phyloP scores from a whole-genome alignment of 2,329 filamentous ascomycete genomes.

The Chaetomiaceae sp. region DNA sequence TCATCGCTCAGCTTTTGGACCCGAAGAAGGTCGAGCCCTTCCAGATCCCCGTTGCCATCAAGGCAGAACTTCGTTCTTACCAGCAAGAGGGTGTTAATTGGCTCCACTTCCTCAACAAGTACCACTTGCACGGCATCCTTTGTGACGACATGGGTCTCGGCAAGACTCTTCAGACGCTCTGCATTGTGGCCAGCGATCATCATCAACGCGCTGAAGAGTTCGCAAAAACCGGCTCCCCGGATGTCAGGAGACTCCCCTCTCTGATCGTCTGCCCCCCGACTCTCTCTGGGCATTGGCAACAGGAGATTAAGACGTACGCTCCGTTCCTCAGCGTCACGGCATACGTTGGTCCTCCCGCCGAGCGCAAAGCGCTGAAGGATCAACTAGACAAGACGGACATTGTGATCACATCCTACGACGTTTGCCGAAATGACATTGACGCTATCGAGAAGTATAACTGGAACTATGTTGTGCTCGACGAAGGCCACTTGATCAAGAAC shows the following conservation, averaged over 20 bases:
- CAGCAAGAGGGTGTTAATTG: slow-evolving; percentile 99
- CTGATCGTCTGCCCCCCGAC: slow-evolving; percentile 96
- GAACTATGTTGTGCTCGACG: slow-evolving; percentile 97
- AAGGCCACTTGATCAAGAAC: slow-evolving; percentile 98
- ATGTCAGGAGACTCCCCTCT: slow-evolving; percentile 77
- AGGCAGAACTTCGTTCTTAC: slow-evolving; percentile 91
- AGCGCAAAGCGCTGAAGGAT: slow-evolving; percentile 67
- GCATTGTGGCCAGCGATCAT: slow-evolving; percentile 96
- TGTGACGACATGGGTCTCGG: slow-evolving; percentile 99
- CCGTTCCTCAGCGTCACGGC: slow-evolving; percentile 87
- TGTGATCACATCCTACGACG: slow-evolving; percentile 96
- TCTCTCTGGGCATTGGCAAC: slow-evolving; percentile 96
- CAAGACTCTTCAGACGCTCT: slow-evolving; percentile 94
- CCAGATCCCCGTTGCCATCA: slow-evolving; percentile 91
- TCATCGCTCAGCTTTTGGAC: slow-evolving; percentile 93
- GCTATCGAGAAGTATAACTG: slow-evolving; percentile 77
- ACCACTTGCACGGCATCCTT: slow-evolving; percentile 95
- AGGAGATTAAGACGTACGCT: slow-evolving; percentile 92
- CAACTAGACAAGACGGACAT: slow-evolving; percentile 77
- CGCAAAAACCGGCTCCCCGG: slow-evolving; percentile 71
- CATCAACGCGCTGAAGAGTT: slow-evolving; percentile 90
- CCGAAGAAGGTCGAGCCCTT: slow-evolving; percentile 96
- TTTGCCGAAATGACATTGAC: slow-evolving; percentile 93
- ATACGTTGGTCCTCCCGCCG: slow-evolving; percentile 83
- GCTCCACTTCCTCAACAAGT: slow-evolving; percentile 96